A percentile compares a stretch with the other conserved stretches of the same genome.
These are phyloP conservation scores for Zymoseptoria crescenta DNA, from an alignment of 2,329 filamentous ascomycete species.

Conservation along the genomic window DNA sequence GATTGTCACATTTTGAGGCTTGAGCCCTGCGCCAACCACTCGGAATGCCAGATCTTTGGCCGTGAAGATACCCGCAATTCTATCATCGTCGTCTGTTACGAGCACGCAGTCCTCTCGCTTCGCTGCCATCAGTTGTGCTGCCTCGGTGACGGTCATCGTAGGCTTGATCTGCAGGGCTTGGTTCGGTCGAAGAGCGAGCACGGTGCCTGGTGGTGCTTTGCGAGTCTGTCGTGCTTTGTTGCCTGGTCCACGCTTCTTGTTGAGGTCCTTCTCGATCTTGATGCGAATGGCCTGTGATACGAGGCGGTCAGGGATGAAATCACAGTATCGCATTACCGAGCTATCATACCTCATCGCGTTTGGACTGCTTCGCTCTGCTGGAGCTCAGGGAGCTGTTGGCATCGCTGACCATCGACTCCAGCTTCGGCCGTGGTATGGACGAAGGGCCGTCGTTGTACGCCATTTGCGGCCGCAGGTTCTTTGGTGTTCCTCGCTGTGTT, in stretches of 20 bases:
- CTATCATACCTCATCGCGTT: constrained; percentile 81
- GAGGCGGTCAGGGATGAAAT: not conserved
- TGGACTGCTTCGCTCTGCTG: constrained; percentile 91
- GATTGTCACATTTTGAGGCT: constrained; percentile 84
- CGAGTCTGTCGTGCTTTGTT: constrained; percentile 73
- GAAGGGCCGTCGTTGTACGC: constrained; percentile 57
- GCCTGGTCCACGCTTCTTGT: constrained; percentile 85
- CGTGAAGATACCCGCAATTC: constrained; percentile 97
- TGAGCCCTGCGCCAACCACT: constrained; percentile 83
- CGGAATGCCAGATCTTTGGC: constrained; percentile 97
- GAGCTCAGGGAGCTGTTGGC: constrained; percentile 68
- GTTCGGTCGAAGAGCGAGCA: constrained; percentile 90
- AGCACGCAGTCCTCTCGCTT: constrained; percentile 97
- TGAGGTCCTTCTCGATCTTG: constrained; percentile 95
- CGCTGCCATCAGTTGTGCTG: constrained; percentile 95
- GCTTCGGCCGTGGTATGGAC: constrained; percentile 61
- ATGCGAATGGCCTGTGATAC: constrained; percentile 73
- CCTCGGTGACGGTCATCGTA: constrained; percentile 84
- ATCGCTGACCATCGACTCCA: constrained; percentile 52
- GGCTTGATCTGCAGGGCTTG: constrained; percentile 97
- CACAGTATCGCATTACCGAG: not conserved
- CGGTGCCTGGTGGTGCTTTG: constrained; percentile 92
- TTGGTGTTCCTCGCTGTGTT: constrained; percentile 60
- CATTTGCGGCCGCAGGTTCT: constrained; percentile 35
- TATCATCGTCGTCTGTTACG: constrained; percentile 94